Base-by-base conservation (phyloP, 2,329 filamentous ascomycete genomes). In the Graphilbum fragrans region DNA sequence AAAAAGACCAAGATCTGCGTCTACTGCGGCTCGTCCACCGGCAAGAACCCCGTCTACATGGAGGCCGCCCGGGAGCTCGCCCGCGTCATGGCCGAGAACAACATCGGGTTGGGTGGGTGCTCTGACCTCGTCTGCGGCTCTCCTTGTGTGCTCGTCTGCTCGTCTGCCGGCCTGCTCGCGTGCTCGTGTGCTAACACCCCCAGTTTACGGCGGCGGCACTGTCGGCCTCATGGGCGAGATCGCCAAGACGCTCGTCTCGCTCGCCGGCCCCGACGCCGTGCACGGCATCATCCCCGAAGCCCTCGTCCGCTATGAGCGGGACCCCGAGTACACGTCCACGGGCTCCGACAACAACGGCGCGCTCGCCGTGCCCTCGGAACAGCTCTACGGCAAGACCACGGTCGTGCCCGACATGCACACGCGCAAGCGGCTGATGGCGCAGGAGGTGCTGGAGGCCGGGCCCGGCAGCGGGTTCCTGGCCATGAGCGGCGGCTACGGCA, bases 331-430 rank as follows among this genome's bases (percentile, higher is more conserved):
- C 52, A 59, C 58, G 1, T 57, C 61, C 39, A 70, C 72, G 34
- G 29, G 14, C 21, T 14, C 20, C 20, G 11, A 17, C 20, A 19
- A 19, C 16, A n/a, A 20, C 16, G 35, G 33, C 27, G 39, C 20
- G 29, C 69, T 79, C 40, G 64, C 72, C 11, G 63, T 82, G 9
- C 77, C 82, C 38, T 75, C 80, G 45, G 70, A 78, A 56, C 54
- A 63, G 5, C 60, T 77, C 5, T 98, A 86, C 58, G 92, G 92
- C 10, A 68, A 72, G 35, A 95, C 87, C 12, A 95, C 87, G 0
- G 77, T 95, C 9, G 92, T 96, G 22, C 72, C 78, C 51, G 87
- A 95, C 58, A 98, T 98, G 92, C 92, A 98, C 64, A 88, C 86
- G 34, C 78, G 92, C 49, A 98, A 98, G 69, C 77, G 83, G 51